Evolutionary conservation across 2,329 filamentous ascomycete species (phyloP).

Genomic region (Fusarium keratoplasticum): DNA sequence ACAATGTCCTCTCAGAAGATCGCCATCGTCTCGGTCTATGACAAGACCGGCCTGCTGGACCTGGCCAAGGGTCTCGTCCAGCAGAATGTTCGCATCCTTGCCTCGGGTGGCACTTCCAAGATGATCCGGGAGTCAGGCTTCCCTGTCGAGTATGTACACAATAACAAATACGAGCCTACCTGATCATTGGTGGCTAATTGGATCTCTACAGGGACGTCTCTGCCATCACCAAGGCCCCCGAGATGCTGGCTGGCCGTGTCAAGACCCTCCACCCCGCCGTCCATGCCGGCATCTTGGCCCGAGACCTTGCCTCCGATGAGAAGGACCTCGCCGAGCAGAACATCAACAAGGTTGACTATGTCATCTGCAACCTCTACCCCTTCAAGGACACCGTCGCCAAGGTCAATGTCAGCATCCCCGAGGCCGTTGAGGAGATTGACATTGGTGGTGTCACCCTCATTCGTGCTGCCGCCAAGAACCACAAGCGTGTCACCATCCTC

Average conservation of each 20-base stretch:
- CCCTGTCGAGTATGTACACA: slow-evolving; percentile 81
- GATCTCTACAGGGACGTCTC: slow-evolving; percentile 81
- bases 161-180: background rate
- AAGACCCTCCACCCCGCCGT: slow-evolving; percentile 98
- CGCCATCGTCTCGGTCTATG: slow-evolving; percentile 97
- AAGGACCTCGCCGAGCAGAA: slow-evolving; percentile 96
- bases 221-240: slow-evolving; percentile 94
- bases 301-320: slow-evolving; percentile 93
- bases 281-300: slow-evolving; percentile 90
- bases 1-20: slow-evolving; percentile 62
- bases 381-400: slow-evolving; percentile 99
- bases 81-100: slow-evolving; percentile 91
- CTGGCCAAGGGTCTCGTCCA: slow-evolving; percentile 90
- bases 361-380: slow-evolving; percentile 98
- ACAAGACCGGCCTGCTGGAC: slow-evolving; percentile 96
- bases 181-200: slow-evolving; percentile 16
- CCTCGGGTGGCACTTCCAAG: slow-evolving; percentile 93
- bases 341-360: slow-evolving; percentile 94
- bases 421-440: slow-evolving; percentile 98
- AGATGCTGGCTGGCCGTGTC: slow-evolving; percentile 87
- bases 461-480: slow-evolving; percentile 97
- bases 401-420: slow-evolving; percentile 94
- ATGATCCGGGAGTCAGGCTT: slow-evolving; percentile 98
- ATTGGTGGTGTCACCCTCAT: slow-evolving; percentile 98
- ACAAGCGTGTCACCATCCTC: slow-evolving; percentile 93